These are phyloP conservation scores for Thelephora terrestris DNA, from an alignment of 1,284 basidiomycete genomes.

Conservation along the genomic window DNA sequence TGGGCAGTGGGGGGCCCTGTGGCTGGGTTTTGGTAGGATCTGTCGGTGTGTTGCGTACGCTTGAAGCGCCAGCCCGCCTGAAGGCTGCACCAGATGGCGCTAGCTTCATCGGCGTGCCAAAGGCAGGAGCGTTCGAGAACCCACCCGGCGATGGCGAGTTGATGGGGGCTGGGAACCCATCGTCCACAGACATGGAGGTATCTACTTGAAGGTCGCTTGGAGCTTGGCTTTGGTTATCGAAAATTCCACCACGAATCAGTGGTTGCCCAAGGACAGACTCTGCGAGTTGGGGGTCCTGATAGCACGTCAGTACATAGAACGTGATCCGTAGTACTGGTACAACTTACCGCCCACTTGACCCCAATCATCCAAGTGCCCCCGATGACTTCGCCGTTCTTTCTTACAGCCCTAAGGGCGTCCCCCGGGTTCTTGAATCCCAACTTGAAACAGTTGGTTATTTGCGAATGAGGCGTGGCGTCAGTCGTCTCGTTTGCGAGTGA, in stretches of 20 bases:
- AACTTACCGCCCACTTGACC: conserved; percentile 66
- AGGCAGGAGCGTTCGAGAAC: conserved; percentile 16
- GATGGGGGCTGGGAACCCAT: not conserved
- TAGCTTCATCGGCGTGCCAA: conserved; percentile 51
- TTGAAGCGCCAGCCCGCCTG: conserved; percentile 19
- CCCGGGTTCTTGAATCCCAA: conserved; percentile 60
- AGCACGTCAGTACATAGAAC: conserved; percentile 5
- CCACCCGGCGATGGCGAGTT: conserved; percentile 1
- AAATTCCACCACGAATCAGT: conserved; percentile 14
- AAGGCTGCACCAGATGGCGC: conserved; percentile 64
- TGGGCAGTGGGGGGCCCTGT: conserved; percentile 20
- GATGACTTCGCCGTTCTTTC: conserved; percentile 70
- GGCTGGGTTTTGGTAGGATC: conserved; percentile 6
- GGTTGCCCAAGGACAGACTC: conserved; percentile 41
- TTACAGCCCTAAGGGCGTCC: conserved; percentile 63
- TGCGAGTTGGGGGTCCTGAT: conserved; percentile 47
- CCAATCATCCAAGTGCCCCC: conserved; percentile 73
- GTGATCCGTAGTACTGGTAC: conserved; percentile 1
- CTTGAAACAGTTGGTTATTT: conserved; percentile 60
- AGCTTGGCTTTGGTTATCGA: conserved; percentile 5
- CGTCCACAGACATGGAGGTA: not conserved
- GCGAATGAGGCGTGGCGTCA: conserved; percentile 49
- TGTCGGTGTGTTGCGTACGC: conserved; percentile 1
- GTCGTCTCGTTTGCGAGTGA: conserved; percentile 52
- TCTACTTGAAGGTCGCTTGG: not conserved